phyloP scores from a whole-genome alignment of 805 yeast species.

The Wickerhamiella occidentalis region DNA sequence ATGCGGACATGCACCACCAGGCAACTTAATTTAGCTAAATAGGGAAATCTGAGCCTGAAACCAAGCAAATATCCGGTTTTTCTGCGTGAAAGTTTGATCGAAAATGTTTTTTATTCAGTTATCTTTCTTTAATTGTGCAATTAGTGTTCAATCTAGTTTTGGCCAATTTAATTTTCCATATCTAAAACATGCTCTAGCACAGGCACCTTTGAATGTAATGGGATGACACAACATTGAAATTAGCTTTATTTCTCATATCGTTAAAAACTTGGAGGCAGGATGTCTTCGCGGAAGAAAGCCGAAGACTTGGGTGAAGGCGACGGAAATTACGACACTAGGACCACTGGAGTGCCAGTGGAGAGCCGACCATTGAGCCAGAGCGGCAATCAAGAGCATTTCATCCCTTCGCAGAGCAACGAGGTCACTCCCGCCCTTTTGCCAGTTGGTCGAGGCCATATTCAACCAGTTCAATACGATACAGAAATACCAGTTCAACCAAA shows the following conservation, averaged over 20 bases:
- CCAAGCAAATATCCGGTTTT: neutral
- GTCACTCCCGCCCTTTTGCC: neutral
- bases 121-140: neutral
- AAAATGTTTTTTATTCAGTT: neutral
- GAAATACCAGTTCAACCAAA: neutral
- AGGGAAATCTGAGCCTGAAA: slow-evolving; percentile 3
- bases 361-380: neutral
- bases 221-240: slow-evolving; percentile 9
- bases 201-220: slow-evolving; percentile 10
- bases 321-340: neutral
- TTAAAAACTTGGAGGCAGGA: neutral
- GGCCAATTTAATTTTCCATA: neutral
- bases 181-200: slow-evolving; percentile 10
- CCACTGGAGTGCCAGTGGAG: neutral
- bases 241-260: slow-evolving; percentile 3
- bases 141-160: neutral
- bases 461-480: neutral
- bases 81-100: neutral
- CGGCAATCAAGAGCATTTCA: neutral
- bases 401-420: neutral
- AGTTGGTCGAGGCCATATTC: neutral
- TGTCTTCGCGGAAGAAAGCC: slow-evolving; percentile 7
- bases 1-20: neutral
- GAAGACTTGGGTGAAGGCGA: neutral
- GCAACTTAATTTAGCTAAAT: neutral